Evolutionary conservation across 108 stramenopile genomes (phyloP), one percentile per base, ranked within the genome.

Genomic region (Skeletonema marinoi): DNA sequence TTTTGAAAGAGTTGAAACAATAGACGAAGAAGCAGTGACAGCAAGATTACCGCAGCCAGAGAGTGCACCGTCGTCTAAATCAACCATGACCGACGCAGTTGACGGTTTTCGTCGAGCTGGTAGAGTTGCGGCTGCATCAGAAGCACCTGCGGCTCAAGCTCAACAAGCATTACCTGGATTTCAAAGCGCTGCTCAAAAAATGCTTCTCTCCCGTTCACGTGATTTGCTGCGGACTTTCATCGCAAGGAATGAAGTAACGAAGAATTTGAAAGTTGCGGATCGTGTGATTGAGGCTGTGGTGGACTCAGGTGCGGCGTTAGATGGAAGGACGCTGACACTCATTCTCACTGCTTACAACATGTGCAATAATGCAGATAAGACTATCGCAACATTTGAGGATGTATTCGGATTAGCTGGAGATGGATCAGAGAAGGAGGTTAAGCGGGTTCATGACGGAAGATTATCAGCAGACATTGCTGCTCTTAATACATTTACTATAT

Each of bases 251-350:
- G 74, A 80, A 36, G 87, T 83, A 44, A 86, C 80, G 4, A 80
- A 81, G 68, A 90, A 92, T 66, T 82, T 86, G 19, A 77, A 90
- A 21, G 91, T 93, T 12, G 92, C 95, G 12, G 92, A 93, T 66
- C 86, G 87, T 38, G 95, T 96, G 12, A 77, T 96, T 36, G 90
- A 92, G n/a, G 90, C 89, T 2, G 73, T 96, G 5, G 88, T 93
- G 42, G 88, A 86, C 17, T 91, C 92, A 31, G 67, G 77, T 56
- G 88, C 90, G 2, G 64, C 77, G 36, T 66, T 96, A 17, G 95
- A 96, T 75, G 81, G 86, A 19, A 78, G 74, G 42, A 96, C 95
- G 3, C 79, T 96, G 9, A 84, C 86, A 14, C 87, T 91, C 78
- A 82, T 93, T 31, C 81, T 93, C 85, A 84, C 70, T 30, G 93